Base-by-base conservation (phyloP, 1,284 basidiomycete species). In the Farysia itapuensis region DNA sequence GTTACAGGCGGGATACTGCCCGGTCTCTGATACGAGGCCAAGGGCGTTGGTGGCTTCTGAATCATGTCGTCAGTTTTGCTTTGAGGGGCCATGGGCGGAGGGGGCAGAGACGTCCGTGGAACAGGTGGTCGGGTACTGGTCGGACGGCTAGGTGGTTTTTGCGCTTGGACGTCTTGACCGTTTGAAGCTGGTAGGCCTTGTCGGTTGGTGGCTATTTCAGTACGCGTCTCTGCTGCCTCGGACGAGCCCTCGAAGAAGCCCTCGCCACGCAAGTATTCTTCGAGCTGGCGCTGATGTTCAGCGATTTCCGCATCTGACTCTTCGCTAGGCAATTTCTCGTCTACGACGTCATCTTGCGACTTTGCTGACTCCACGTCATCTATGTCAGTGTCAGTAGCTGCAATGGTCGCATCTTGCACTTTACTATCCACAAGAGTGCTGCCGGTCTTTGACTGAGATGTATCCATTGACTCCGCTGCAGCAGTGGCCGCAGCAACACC, bases 41-140 rank as follows among this genome's bases (percentile, higher is more conserved):
- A 8, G 13, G 38, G 8, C 3, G 28, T 23, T 5, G 46, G 15
- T 3, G 54, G 43, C 33, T 44, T 52, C 13, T 39, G 20, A n/a
- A 42, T n/a, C n/a, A 26, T 18, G 16, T 23, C 23, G 33, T 45
- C 56, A 5, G 53, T 43, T 5, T 43, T 16, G 9, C 18, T 19
- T 9, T 19, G 31, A 11, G 12, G 9, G 9, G 31, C 31, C 12
- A 16, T 11, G 23, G 23, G 25, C 23, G 20, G 11, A 16, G 18
- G 22, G 22, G 35, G 58, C 12, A 65, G 34, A 11, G 19, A 39
- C 0, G 64, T 57, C 40, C 50, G 54, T 1, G 67, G 67, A 13
- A 69, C 22, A 13, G 67, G 67, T 13, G 67, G 67, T 22, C 67
- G 43, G 26, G 61, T 53, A 39, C 66, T 69, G 11, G 64, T 39